These are phyloP conservation scores for Brassica carinata DNA, from an alignment of 345 rosid species.

Conservation along the genomic window DNA sequence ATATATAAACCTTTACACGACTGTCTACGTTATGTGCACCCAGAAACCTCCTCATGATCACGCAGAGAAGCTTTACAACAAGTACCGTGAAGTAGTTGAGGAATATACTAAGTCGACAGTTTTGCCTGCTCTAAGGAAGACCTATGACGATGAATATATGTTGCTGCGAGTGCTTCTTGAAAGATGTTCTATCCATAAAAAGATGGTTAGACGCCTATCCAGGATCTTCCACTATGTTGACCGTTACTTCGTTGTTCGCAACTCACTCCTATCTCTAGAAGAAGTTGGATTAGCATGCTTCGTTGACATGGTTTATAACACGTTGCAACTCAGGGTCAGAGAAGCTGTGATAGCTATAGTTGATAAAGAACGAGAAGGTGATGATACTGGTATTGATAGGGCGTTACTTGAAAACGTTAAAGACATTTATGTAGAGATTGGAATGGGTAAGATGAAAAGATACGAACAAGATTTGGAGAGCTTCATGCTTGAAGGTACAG, in stretches of 20 bases:
- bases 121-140: conserved; percentile 65
- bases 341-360: conserved; percentile 69
- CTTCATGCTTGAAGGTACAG: conserved; percentile 61
- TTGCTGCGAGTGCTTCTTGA: conserved; percentile 73
- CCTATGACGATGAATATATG: conserved; percentile 70
- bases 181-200: conserved; percentile 81
- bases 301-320: conserved; percentile 65
- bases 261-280: conserved; percentile 62
- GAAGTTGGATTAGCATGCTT: conserved; percentile 84
- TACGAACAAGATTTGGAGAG: conserved; percentile 78
- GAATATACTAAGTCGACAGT: conserved; percentile 63
- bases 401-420: conserved; percentile 68
- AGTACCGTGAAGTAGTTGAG: conserved; percentile 64
- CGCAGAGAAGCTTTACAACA: conserved; percentile 77
- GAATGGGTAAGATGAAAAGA: conserved; percentile 63
- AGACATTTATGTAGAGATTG: conserved; percentile 77
- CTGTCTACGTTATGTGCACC: conserved; percentile 73
- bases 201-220: not conserved
- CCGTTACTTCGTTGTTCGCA: conserved; percentile 63
- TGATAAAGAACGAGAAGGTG: conserved; percentile 83
- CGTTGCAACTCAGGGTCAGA: conserved; percentile 53
- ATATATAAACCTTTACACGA: conserved; percentile 78
- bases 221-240: conserved; percentile 62
- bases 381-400: conserved; percentile 82
- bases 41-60: conserved; percentile 73